phyloP scores from a whole-genome alignment of 2,329 filamentous ascomycete genomes.

The Alternaria triticina region DNA sequence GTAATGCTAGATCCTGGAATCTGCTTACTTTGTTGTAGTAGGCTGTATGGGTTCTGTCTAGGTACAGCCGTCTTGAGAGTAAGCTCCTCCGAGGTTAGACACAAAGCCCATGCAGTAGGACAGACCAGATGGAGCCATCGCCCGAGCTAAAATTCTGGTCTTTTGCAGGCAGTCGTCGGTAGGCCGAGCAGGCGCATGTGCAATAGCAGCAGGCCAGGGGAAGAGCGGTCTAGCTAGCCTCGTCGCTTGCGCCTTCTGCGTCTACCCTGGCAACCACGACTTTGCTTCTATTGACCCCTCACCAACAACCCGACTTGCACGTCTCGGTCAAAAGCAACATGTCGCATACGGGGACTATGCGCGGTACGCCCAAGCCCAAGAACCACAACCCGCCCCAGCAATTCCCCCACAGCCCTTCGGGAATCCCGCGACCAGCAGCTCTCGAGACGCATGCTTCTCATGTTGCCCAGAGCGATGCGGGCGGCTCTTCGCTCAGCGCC shows the following conservation, averaged over 20 bases:
- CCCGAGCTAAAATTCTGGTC: not conserved
- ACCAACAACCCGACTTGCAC: conserved; percentile 26
- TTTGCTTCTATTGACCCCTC: conserved; percentile 22
- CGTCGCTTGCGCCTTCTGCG: conserved; percentile 20
- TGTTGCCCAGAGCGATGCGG: conserved; percentile 63
- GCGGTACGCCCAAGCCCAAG: conserved; percentile 76
- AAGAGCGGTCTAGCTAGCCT: conserved; percentile 19
- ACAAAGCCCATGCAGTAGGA: not conserved
- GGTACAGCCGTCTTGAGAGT: not conserved
- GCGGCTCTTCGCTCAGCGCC: conserved; percentile 77
- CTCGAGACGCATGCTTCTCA: conserved; percentile 61
- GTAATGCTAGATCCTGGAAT: not conserved
- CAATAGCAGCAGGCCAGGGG: not conserved
- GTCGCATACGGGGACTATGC: conserved; percentile 69
- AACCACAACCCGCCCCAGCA: conserved; percentile 58
- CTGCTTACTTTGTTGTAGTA: not conserved
- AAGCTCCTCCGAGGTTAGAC: not conserved
- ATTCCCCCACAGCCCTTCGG: conserved; percentile 71
- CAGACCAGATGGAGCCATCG: not conserved
- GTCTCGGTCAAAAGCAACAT: conserved; percentile 50
- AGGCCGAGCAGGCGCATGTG: not conserved
- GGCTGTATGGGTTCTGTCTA: not conserved
- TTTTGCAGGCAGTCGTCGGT: not conserved
- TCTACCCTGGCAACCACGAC: conserved; percentile 35
- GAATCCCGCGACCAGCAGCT: conserved; percentile 76